Conservation (phyloP, 345 rosid species). For the Melaleuca alternifolia region DNA sequence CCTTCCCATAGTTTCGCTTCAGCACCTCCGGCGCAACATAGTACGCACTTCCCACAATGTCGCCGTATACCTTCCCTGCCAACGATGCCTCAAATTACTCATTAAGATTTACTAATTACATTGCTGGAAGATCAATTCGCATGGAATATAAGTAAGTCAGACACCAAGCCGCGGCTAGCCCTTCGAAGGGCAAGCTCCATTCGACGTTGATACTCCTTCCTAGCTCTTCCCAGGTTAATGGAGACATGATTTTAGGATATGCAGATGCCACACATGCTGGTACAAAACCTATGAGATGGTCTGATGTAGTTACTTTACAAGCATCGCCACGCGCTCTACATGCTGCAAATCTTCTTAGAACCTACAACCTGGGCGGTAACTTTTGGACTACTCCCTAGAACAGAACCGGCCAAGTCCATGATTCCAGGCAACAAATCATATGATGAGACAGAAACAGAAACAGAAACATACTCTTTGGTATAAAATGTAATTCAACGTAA, state of each 20-base stretch:
- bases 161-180: not conserved
- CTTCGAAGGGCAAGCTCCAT: not conserved
- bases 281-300: not conserved
- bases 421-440: not conserved
- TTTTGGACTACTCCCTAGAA: not conserved
- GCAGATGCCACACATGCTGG: not conserved
- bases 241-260: not conserved
- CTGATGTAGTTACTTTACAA: not conserved
- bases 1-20: slow-evolving; percentile 65
- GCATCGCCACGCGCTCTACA: not conserved
- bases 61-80: slow-evolving; percentile 55
- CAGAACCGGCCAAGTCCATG: not conserved
- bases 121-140: not conserved
- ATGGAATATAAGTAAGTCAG: not conserved
- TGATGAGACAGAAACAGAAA: not conserved
- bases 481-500: not conserved
- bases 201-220: not conserved
- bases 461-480: not conserved
- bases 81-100: not conserved
- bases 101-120: not conserved
- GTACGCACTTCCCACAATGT: slow-evolving; percentile 76
- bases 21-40: slow-evolving; percentile 93
- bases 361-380: not conserved
- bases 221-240: not conserved
- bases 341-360: not conserved